Evolutionary conservation across 108 stramenopile species (phyloP), one percentile per base, ranked within the genome.

Genomic region (Cyclotella kingstonii): DNA sequence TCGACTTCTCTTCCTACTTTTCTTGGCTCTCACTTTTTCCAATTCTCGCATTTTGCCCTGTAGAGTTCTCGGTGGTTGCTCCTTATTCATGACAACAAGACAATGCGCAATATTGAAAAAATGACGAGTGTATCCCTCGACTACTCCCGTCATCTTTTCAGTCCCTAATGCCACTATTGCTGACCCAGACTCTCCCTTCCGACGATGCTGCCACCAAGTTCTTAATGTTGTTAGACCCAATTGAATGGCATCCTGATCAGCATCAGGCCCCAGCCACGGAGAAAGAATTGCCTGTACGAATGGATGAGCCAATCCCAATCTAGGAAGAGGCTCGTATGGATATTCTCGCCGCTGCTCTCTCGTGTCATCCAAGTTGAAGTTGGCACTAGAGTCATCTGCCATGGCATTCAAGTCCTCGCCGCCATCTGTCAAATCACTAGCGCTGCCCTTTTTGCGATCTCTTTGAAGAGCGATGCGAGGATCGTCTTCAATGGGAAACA

Each of bases 171-270:
- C 92, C 30, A 86, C 82, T 63, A 90, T 77, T 19, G 92, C 92
- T 19, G 84, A 83, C 2, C 89, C 88, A 34, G 80, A 81, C 58
- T 93, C 92, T 15, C 92, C 92, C 81, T 93, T 93, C 39, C 92
- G 89, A 42, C 92, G 86, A 68, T 93, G 92, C 65, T 93, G 92
- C 92, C 92, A 93, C 92, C 92, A 93, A 2, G 92, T 93, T 8
- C 92, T 73, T 3, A 93, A 70, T 1, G 92, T 90, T 21, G 89
- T 93, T 12, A 93, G 68, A 33, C 92, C 92, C 39, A 93, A 58
- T 60, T 86, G 86, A 54, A 90, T 93, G 54, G 88, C 92, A 53
- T 93, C 89, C 48, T 87, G 82, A 57, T 93, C 89, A 35, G 92
- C 92, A 62, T 93, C 89, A 4, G 92, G 85, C 18, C 92, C 92